phyloP scores from a whole-genome alignment of 257 asterid genomes.

The Solanum virginianum region DNA sequence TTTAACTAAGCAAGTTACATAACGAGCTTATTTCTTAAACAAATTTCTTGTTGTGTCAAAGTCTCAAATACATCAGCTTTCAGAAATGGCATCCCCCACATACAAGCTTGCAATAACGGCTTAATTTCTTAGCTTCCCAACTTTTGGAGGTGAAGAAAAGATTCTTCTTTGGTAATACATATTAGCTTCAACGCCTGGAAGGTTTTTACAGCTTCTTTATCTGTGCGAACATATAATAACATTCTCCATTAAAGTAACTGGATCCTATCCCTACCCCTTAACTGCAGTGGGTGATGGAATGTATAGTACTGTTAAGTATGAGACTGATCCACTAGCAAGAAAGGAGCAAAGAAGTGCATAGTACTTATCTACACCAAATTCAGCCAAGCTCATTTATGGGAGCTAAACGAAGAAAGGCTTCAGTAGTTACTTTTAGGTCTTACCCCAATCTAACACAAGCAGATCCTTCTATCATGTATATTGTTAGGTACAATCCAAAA shows the following conservation, averaged over 20 bases:
- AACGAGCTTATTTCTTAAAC: neutral
- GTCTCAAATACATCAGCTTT: neutral
- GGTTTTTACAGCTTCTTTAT: neutral
- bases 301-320: neutral
- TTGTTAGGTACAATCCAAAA: neutral
- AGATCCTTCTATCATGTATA: neutral
- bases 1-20: neutral
- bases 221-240: neutral
- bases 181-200: neutral
- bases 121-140: neutral
- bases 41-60: neutral
- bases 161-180: neutral
- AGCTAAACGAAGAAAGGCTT: neutral
- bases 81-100: neutral
- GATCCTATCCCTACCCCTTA: neutral
- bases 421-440: neutral
- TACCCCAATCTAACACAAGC: neutral
- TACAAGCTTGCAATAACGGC: neutral
- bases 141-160: neutral
- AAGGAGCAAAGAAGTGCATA: neutral
- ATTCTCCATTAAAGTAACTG: neutral
- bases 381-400: neutral
- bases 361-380: neutral
- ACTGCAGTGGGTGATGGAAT: neutral
- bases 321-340: neutral